A percentile compares a stretch with the other conserved stretches of the same genome.
Evolutionary conservation across 345 rosid species (phyloP).

Genomic region (Citrus cavaleriei): DNA sequence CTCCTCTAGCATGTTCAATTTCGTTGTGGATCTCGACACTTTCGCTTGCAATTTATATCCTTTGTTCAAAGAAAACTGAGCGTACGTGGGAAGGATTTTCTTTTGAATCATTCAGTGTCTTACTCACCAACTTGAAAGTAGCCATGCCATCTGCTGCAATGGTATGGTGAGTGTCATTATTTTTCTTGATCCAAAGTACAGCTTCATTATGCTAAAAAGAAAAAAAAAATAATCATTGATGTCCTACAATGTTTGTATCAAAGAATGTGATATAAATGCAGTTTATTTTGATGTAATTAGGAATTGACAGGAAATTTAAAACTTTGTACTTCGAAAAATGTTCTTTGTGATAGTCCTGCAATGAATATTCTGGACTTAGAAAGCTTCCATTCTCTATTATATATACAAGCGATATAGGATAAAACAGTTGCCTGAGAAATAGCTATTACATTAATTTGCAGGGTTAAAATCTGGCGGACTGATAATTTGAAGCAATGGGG

Average conservation of each 20-base stretch:
- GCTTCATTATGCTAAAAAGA: too few relatives aligned
- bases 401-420: too few relatives aligned
- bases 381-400: background rate
- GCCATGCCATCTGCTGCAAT: conserved; percentile 75
- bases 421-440: background rate
- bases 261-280: background rate
- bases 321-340: background rate
- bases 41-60: conserved; percentile 41
- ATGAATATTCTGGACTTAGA: background rate
- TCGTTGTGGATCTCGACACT: conserved; percentile 58
- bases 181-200: too few relatives aligned
- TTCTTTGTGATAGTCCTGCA: background rate
- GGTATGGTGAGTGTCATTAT: conserved; percentile 52
- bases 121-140: conserved; percentile 35
- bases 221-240: too few relatives aligned
- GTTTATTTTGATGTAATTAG: background rate
- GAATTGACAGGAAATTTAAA: background rate
- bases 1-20: conserved; percentile 66
- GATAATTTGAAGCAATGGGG: background rate
- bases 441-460: background rate
- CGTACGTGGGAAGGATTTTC: conserved; percentile 67
- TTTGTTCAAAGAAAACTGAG: conserved; percentile 31
- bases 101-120: conserved; percentile 27
- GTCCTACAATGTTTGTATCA: background rate
- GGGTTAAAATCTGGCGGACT: background rate